Evolutionary conservation across 139 green algal species (phyloP).

Genomic region (Ostreobium quekettii): DNA sequence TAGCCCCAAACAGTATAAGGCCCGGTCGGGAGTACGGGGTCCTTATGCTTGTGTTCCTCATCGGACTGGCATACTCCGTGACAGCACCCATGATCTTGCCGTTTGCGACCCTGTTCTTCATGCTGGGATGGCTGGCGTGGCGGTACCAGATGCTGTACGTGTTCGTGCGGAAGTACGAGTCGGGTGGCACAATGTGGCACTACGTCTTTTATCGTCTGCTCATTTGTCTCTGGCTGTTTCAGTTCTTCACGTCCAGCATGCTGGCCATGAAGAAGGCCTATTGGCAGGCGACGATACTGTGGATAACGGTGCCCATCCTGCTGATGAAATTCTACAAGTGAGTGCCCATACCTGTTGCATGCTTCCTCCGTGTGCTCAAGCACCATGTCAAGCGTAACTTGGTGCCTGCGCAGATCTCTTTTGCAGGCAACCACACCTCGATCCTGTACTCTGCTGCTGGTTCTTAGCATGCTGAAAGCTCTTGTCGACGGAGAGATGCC

Average conservation of each 20-base stretch:
- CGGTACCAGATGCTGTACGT: slow-evolving; percentile 53
- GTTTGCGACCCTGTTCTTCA: slow-evolving; percentile 27
- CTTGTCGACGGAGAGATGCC: too few species aligned
- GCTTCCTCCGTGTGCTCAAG: too few species aligned
- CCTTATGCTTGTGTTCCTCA: slow-evolving; percentile 32
- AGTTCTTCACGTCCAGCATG: slow-evolving; percentile 56
- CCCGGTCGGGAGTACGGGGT: slow-evolving; percentile 34
- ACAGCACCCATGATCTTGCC: slow-evolving; percentile 24
- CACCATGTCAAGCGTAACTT: too few species aligned
- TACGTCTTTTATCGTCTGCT: slow-evolving; percentile 37
- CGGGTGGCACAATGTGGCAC: slow-evolving; percentile 35
- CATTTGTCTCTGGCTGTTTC: slow-evolving; percentile 29
- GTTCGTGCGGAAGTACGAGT: slow-evolving; percentile 34
- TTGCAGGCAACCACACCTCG: too few species aligned
- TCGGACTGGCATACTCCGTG: slow-evolving; percentile 22
- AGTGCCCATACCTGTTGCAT: too few species aligned
- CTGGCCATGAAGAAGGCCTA: slow-evolving; percentile 54
- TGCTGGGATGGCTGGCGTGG: slow-evolving; percentile 38
- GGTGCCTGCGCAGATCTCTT: too few species aligned
- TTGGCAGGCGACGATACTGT: slow-evolving; percentile 47
- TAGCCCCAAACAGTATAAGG: slow-evolving; percentile 29
- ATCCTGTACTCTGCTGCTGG: too few species aligned
- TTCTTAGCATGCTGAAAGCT: too few species aligned
- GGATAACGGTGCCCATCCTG: slow-evolving; percentile 50
- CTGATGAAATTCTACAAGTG: slow-evolving; percentile 56